A percentile compares a stretch with the other conserved stretches of the same genome.
phyloP scores from a whole-genome alignment of 257 asterid species.

The Linaria vulgaris region DNA sequence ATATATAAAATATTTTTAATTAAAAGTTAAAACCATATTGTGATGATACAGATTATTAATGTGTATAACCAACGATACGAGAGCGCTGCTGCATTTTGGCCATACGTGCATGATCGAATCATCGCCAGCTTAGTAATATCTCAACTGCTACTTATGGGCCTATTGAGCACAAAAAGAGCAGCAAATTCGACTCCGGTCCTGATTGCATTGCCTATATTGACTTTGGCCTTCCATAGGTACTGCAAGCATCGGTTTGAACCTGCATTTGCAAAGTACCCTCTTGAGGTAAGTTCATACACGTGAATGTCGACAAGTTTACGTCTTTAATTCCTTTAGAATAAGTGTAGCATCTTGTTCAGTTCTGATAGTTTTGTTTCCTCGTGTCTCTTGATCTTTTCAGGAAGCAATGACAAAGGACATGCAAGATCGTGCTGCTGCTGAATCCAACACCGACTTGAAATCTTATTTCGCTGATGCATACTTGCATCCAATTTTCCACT shows the following conservation, averaged over 20 bases:
- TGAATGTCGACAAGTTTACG: not conserved
- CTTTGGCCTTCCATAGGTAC: slow-evolving; percentile 71
- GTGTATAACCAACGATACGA: slow-evolving; percentile 85
- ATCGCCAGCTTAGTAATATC: slow-evolving; percentile 77
- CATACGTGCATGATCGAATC: slow-evolving; percentile 78
- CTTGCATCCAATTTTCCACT: slow-evolving; percentile 81
- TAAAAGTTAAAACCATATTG: too few species aligned
- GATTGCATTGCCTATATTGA: slow-evolving; percentile 61
- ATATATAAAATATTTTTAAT: too few species aligned
- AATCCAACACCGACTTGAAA: slow-evolving; percentile 47
- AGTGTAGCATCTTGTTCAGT: too few species aligned
- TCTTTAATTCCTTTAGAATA: too few species aligned
- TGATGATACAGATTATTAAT: slow-evolving; percentile 60
- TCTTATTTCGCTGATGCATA: slow-evolving; percentile 73
- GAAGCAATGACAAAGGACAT: slow-evolving; percentile 77
- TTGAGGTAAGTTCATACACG: slow-evolving; percentile 55
- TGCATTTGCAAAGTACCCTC: slow-evolving; percentile 82
- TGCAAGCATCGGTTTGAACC: slow-evolving; percentile 94
- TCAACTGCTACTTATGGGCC: slow-evolving; percentile 77
- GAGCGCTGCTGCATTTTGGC: slow-evolving; percentile 95
- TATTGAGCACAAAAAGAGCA: slow-evolving; percentile 88
- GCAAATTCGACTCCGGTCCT: slow-evolving; percentile 79
- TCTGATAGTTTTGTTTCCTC: too few species aligned
- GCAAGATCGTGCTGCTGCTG: slow-evolving; percentile 47
- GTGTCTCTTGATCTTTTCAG: slow-evolving; percentile 30